These are phyloP conservation scores for Pneumocystis canis DNA, from an alignment of 1,139 yeast species.

Conservation along the genomic window DNA sequence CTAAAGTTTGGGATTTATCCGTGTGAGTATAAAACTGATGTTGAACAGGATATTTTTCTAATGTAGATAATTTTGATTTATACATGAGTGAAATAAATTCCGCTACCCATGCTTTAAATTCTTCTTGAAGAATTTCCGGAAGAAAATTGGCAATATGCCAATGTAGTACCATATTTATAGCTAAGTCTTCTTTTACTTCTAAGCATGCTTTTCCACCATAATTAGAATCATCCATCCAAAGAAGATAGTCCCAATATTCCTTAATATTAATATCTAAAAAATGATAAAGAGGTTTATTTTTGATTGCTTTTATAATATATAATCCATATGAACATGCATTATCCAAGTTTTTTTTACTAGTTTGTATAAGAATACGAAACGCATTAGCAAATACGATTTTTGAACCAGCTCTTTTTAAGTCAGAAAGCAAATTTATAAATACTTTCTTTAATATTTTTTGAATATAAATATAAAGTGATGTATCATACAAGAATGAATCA, in stretches of 20 bases:
- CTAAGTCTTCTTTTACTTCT: constrained; percentile 32
- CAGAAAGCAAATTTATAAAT: constrained; percentile 64
- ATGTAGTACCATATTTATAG: constrained; percentile 37
- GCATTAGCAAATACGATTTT: constrained; percentile 68
- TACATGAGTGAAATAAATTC: constrained; percentile 61
- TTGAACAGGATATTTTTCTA: constrained; percentile 20
- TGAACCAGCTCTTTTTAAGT: constrained; percentile 65
- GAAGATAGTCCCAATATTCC: constrained; percentile 75
- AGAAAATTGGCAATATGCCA: constrained; percentile 74
- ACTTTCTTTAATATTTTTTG: constrained; percentile 79
- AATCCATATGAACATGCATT: constrained; percentile 91
- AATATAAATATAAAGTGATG: constrained; percentile 68
- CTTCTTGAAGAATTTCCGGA: constrained; percentile 61
- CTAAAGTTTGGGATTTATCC: constrained; percentile 29
- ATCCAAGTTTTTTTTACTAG: constrained; percentile 65
- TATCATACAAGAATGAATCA: constrained; percentile 59
- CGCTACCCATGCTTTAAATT: constrained; percentile 76
- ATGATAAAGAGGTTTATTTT: constrained; percentile 69
- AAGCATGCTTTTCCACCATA: constrained; percentile 71
- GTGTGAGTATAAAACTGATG: constrained; percentile 22
- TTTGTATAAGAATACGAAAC: constrained; percentile 56
- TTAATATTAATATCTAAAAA: constrained; percentile 61
- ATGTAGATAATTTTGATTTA: constrained; percentile 33
- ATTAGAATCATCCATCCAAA: constrained; percentile 92
- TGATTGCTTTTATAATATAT: constrained; percentile 61